phyloP scores from a whole-genome alignment of 371 early-diverging fungal species.

The Mortierella sp. region DNA sequence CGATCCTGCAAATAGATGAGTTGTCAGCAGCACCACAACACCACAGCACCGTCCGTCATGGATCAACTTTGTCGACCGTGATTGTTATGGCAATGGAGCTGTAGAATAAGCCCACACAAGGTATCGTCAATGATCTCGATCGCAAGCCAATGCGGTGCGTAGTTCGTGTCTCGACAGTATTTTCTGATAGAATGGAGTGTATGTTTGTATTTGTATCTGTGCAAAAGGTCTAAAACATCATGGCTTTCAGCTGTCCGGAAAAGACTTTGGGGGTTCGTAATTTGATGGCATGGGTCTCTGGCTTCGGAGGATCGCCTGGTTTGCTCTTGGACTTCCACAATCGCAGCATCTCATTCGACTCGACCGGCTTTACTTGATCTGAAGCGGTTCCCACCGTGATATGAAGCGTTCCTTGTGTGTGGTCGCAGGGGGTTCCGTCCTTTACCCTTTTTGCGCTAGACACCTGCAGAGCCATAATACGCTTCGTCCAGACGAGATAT shows the following conservation, averaged over 20 bases:
- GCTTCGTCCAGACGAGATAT: constrained; percentile 42
- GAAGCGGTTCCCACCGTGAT: constrained; percentile 31
- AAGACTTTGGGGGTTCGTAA: constrained; percentile 23
- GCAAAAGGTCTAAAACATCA: constrained; percentile 36
- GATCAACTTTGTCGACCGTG: too few species aligned
- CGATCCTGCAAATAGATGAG: background rate
- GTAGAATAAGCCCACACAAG: too few species aligned
- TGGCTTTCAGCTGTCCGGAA: constrained; percentile 23
- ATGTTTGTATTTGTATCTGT: too few species aligned
- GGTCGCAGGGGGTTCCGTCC: constrained; percentile 14
- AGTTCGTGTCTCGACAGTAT: too few species aligned
- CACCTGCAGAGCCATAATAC: constrained; percentile 25
- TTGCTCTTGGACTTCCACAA: constrained; percentile 18
- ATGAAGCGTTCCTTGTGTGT: constrained; percentile 20
- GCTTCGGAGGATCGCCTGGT: background rate
- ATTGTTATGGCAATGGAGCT: too few species aligned
- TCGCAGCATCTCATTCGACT: constrained; percentile 42
- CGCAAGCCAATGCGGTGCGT: too few species aligned
- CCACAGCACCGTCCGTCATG: too few species aligned
- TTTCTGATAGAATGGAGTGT: too few species aligned
- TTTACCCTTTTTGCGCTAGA: constrained; percentile 3
- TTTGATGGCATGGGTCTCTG: constrained; percentile 23
- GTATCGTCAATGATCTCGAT: too few species aligned
- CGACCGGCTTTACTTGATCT: constrained; percentile 38
- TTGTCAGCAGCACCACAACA: too few species aligned